Base-by-base conservation (phyloP, 2,329 filamentous ascomycete genomes). In the Fusarium nelsonii region DNA sequence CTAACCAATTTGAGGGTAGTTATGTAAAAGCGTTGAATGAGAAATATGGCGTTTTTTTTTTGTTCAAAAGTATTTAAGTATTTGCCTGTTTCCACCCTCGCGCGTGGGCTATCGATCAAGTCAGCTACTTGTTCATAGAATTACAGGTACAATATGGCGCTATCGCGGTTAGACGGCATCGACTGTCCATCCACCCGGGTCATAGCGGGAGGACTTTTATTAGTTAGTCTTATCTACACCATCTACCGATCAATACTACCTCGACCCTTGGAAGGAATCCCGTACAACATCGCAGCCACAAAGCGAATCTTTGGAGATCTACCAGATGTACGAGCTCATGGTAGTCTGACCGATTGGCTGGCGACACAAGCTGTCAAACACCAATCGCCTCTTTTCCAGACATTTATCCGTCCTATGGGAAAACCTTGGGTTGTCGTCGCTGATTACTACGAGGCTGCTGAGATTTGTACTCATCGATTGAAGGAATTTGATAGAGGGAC, bases 401-500 rank as follows among this genome's bases (percentile, higher is more conserved):
- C 50, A 11, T 70, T 70, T 4, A 52, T 68, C 3, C 50, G 58
- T 10, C 68, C 68, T 0, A 58, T 68, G 20, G 34, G 48, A 1
- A 65, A 70, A 15, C 68, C 68, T 0, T 68, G 58, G 44, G 50
- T 70, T 15, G 52, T 70, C 10, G 51, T 70, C 15, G 60, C 63
- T 11, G 68, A 70, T 11, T 51, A 70, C n/a, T 45, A 70, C n/a
- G 67, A 68, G 7, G 64, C 63, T 0, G 52, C 64, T 14, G 68
- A 70, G 12, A 61, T 70, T 5, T 68, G 64, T 15, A 56, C 55
- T 3, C 67, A 49, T 8, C 51, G 68, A 0, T 12, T 57, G 18
- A 70, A 71, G 34, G 68, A 70, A 36, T 70, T 70, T 50, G 67
- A 70, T 16, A 30, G 59, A 4, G 67, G 57, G 6, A 36, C 34